Conservation (phyloP, 176 grass and related monocot species). For the Tillandsia leiboldiana region DNA sequence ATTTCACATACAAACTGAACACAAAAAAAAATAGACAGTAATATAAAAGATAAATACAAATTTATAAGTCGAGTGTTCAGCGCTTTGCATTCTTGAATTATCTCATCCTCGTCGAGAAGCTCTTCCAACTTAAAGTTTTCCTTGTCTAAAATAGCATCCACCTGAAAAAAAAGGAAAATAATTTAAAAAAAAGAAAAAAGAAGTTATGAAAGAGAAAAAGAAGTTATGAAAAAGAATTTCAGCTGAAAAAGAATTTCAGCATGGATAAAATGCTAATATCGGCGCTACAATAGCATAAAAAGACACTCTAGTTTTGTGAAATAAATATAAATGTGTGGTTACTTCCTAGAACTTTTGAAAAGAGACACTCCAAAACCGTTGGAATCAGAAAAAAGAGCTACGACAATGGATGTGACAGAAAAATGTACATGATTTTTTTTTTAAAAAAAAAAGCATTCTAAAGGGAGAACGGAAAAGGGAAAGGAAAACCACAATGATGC, state of each 20-base stretch:
- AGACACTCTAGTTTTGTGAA: too few species aligned
- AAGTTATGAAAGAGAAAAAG: neutral
- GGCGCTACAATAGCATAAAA: too few species aligned
- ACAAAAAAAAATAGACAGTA: neutral
- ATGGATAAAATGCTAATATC: neutral
- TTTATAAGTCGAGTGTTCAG: conserved; percentile 86
- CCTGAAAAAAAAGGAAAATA: conserved; percentile 39
- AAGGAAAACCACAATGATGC: neutral
- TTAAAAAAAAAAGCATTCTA: neutral
- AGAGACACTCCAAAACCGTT: too few species aligned
- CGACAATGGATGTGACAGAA: too few species aligned
- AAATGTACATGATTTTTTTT: too few species aligned
- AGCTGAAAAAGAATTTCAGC: neutral
- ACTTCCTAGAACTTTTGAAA: too few species aligned
- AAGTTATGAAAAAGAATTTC: neutral
- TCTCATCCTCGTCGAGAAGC: conserved; percentile 98
- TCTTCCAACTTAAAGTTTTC: conserved; percentile 96
- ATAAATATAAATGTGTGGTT: too few species aligned
- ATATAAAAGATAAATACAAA: conserved; percentile 54
- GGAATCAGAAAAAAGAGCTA: too few species aligned
- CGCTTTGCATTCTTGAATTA: conserved; percentile 99
- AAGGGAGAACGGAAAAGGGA: neutral
- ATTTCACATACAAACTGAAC: neutral
- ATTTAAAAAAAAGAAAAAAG: neutral
- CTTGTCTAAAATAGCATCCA: conserved; percentile 98